phyloP scores from a whole-genome alignment of 192 early-diverging fungal species.

The Mortierella antarctica region DNA sequence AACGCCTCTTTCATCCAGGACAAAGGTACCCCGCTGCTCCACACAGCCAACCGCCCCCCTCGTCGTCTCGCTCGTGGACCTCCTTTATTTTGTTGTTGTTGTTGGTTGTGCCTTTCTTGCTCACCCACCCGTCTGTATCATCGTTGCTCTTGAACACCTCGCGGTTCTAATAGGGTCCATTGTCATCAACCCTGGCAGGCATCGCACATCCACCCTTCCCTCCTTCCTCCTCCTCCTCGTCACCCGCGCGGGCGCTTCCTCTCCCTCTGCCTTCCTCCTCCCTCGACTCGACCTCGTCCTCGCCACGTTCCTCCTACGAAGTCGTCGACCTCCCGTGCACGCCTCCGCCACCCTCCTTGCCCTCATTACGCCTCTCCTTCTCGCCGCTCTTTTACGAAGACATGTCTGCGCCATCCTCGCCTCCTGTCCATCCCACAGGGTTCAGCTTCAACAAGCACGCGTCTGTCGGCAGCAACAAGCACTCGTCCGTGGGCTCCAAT shows the following conservation, averaged over 20 bases:
- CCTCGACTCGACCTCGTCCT: background rate
- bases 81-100: background rate
- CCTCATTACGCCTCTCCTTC: slow-evolving; percentile 21
- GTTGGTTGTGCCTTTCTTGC: background rate
- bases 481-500: slow-evolving; percentile 12
- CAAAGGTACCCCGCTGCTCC: background rate
- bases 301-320: slow-evolving; percentile 34
- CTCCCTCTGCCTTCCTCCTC: slow-evolving; percentile 9
- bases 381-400: slow-evolving; percentile 38
- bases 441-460: slow-evolving; percentile 16
- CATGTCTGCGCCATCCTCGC: slow-evolving; percentile 17
- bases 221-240: slow-evolving; percentile 16
- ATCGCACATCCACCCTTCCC: slow-evolving; percentile 17
- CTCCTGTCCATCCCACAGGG: background rate
- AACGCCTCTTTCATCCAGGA: slow-evolving; percentile 6
- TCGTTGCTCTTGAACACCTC: background rate
- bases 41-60: background rate
- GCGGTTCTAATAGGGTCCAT: slow-evolving; percentile 11
- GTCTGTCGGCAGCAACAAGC: slow-evolving; percentile 19
- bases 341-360: slow-evolving; percentile 16
- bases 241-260: slow-evolving; percentile 12
- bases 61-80: background rate
- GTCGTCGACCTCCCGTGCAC: slow-evolving; percentile 23
- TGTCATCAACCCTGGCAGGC: slow-evolving; percentile 37
- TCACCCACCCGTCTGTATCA: background rate